Percentiles rank a stretch among this genome's conserved stretches.
These are phyloP conservation scores for Cryptococcus hybrid DNA, from an alignment of 1,284 basidiomycete genomes.

Conservation along the genomic window DNA sequence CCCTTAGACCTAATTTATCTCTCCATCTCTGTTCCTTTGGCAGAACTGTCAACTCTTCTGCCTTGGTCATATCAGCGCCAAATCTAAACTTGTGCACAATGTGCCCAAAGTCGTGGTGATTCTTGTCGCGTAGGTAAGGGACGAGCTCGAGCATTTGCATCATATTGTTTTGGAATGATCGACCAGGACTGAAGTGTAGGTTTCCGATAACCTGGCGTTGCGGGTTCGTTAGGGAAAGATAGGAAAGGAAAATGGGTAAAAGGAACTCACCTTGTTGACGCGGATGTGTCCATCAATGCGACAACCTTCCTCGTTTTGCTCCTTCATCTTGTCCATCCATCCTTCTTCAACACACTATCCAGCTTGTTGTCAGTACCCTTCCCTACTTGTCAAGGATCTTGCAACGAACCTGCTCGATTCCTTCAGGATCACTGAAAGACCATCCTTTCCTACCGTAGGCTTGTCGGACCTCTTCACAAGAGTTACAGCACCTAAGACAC, in stretches of 20 bases:
- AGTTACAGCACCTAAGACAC: constrained; percentile 74
- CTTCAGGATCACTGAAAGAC: constrained; percentile 88
- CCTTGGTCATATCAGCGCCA: constrained; percentile 59
- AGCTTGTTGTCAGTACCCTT: not conserved
- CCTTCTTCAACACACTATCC: constrained; percentile 84
- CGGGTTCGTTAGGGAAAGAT: constrained; percentile 2
- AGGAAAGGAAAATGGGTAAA: no score
- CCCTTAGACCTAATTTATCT: constrained; percentile 65
- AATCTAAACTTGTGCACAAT: constrained; percentile 79
- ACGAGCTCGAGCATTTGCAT: constrained; percentile 90
- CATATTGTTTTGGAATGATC: constrained; percentile 84
- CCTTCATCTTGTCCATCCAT: constrained; percentile 90
- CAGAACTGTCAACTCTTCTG: constrained; percentile 63
- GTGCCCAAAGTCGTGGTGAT: constrained; percentile 93
- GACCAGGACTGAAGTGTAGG: constrained; percentile 78
- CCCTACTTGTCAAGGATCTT: constrained; percentile 3
- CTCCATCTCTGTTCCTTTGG: constrained; percentile 65
- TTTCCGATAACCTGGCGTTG: constrained; percentile 62
- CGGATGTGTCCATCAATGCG: constrained; percentile 85
- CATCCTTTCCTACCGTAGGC: constrained; percentile 90
- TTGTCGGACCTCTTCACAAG: constrained; percentile 90
- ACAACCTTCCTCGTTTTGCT: constrained; percentile 92
- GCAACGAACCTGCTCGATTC: constrained; percentile 78
- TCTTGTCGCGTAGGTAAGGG: constrained; percentile 84
- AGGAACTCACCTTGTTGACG: constrained; percentile 69